phyloP scores from a whole-genome alignment of 2,329 filamentous ascomycete genomes.

The Cytospora chrysosperma region DNA sequence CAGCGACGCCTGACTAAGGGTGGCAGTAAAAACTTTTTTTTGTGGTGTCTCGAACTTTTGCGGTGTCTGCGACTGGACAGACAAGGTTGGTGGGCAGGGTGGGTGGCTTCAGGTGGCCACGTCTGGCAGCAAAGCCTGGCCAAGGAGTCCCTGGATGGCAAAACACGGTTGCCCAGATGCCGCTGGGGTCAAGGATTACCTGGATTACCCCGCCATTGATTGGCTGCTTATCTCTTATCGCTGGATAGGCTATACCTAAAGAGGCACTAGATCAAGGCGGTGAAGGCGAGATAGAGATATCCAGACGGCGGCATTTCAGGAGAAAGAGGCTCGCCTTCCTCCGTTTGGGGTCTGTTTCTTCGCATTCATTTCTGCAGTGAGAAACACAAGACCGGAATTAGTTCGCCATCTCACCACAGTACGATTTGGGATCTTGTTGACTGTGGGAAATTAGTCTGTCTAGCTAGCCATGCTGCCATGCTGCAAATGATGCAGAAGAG shows the following conservation, averaged over 20 bases:
- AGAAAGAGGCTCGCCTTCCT: background rate
- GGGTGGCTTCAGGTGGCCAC: background rate
- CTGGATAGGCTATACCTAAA: constrained; percentile 25
- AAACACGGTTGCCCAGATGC: background rate
- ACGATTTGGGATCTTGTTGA: background rate
- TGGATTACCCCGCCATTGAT: constrained; percentile 31
- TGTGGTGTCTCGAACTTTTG: constrained; percentile 13
- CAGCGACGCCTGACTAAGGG: constrained; percentile 16
- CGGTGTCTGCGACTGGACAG: constrained; percentile 18
- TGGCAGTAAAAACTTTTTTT: constrained; percentile 27
- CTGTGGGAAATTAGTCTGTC: too few relatives aligned
- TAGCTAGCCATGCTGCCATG: too few relatives aligned
- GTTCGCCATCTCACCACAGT: background rate
- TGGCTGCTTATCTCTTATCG: constrained; percentile 27
- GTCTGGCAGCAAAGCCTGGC: too few relatives aligned
- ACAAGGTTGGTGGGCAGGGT: constrained; percentile 17
- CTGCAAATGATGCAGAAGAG: too few relatives aligned
- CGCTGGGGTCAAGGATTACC: constrained; percentile 5
- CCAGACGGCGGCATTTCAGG: constrained; percentile 24
- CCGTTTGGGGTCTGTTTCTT: too few relatives aligned
- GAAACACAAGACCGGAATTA: background rate
- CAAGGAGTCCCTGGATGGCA: background rate
- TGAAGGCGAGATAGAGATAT: constrained; percentile 23
- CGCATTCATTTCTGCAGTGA: background rate
- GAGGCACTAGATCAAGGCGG: constrained; percentile 29